Base-by-base conservation (phyloP, 2,329 filamentous ascomycete genomes). In the Lecanoromycetidae sp. region DNA sequence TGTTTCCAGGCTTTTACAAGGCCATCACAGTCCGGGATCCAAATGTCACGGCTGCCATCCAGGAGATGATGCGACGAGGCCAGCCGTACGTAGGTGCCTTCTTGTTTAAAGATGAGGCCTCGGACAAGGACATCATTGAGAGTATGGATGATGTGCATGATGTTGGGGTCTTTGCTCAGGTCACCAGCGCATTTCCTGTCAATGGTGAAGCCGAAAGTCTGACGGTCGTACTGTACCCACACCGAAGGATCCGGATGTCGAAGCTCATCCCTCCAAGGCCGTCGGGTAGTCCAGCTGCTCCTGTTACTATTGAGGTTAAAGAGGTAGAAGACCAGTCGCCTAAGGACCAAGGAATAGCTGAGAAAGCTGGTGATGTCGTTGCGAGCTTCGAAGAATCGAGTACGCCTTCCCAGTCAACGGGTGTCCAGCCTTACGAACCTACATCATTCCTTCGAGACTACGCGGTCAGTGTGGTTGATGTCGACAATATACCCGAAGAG, bases 1-100 rank as follows among this genome's bases (percentile, higher is more conserved):
- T 98, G 10, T 98, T 96, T 66, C 91, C 91, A 1, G 91, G 91
- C 1, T 98, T 96, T 66, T 98, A 98, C 71, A 98, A 98, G 67
- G 90, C 91, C 8, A 91, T 98, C 56, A 98, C 90, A 3, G 94
- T 98, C 56, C 82, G 86, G 61, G 87, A 98, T 60, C 85, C 84
- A 15, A 84, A 91, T 57, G 91, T 98, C 29, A 84, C 88, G 12
- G 80, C 81, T 32, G 91, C 91, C 19, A 94, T 98, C 55, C 84
- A 88, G 49, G 93, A 98, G 61, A 91, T 94, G 75, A 86, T 96
- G 63, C 94, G 94, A 72, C 77, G 90, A 44, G 91, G 91, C 0
- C 93, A 98, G 64, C 93, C 90, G 20, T 98, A 98, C 59, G 87
- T 98, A 33, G 91, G 91, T 53, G 90, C 88, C 3, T 98, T 98